Conservation (phyloP, 805 yeast species). For the Nakazawaea anatomiae region DNA sequence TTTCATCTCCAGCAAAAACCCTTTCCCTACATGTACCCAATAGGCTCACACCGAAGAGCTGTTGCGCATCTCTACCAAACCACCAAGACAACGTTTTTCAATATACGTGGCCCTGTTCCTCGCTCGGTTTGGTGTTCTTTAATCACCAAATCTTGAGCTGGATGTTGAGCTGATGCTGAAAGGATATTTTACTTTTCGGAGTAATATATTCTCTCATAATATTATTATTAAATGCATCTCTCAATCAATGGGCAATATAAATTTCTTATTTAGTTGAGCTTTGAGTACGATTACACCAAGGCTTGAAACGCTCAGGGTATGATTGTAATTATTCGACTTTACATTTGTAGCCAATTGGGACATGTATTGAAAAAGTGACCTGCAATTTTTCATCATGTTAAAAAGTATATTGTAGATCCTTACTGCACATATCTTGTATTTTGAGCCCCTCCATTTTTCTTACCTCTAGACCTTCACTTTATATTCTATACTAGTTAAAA, state of each 20-base stretch:
- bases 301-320: conserved; percentile 24
- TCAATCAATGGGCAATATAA: conserved; percentile 40
- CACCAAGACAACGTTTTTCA: neutral
- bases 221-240: neutral
- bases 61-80: neutral
- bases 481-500: neutral
- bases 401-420: neutral
- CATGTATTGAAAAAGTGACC: neutral
- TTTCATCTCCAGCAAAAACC: neutral
- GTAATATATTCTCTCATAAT: too few relatives aligned
- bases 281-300: conserved; percentile 54
- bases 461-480: too few relatives aligned
- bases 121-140: conserved; percentile 42
- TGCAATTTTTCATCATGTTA: too few relatives aligned
- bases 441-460: too few relatives aligned
- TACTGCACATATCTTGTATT: too few relatives aligned
- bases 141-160: conserved; percentile 53
- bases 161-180: conserved; percentile 26
- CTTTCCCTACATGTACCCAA: too few relatives aligned
- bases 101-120: conserved; percentile 46
- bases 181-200: too few relatives aligned
- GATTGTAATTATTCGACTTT: conserved; percentile 32
- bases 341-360: conserved; percentile 17
- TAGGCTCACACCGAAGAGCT: too few relatives aligned
- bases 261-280: conserved; percentile 31